Conservation (phyloP, 139 green algal species). For the Microglena sp. region DNA sequence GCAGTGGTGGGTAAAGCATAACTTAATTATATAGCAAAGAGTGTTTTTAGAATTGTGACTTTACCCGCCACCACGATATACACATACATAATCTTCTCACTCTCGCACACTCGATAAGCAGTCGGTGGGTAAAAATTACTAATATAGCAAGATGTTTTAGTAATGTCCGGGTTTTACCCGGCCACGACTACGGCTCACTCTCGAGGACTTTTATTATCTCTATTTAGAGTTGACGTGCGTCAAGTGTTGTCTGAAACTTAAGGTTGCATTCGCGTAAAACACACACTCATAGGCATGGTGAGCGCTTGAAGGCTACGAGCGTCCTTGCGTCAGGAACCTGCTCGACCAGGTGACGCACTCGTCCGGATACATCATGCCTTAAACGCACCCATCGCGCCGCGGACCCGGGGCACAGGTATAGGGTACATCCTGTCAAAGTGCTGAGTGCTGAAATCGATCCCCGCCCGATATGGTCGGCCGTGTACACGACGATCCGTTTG, state of each 20-base stretch:
- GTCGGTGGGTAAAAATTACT: no score
- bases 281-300: no score
- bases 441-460: constrained; percentile 1
- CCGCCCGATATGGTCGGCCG: constrained; percentile 2
- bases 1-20: no score
- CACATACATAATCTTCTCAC: not conserved
- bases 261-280: not conserved
- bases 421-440: constrained; percentile 10
- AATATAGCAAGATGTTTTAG: no score
- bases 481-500: constrained; percentile 3
- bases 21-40: not conserved
- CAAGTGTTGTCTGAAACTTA: not conserved
- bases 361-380: constrained; percentile 5
- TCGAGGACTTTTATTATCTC: no score
- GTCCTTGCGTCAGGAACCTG: not conserved
- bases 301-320: not conserved
- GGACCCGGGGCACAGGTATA: not conserved
- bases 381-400: not conserved
- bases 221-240: not conserved
- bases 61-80: no score
- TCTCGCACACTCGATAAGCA: not conserved
- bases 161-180: no score
- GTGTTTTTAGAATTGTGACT: not conserved
- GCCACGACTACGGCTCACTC: no score
- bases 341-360: constrained; percentile 6